These are phyloP conservation scores for Penstemon eatonii DNA, from an alignment of 257 asterid genomes.

Conservation along the genomic window DNA sequence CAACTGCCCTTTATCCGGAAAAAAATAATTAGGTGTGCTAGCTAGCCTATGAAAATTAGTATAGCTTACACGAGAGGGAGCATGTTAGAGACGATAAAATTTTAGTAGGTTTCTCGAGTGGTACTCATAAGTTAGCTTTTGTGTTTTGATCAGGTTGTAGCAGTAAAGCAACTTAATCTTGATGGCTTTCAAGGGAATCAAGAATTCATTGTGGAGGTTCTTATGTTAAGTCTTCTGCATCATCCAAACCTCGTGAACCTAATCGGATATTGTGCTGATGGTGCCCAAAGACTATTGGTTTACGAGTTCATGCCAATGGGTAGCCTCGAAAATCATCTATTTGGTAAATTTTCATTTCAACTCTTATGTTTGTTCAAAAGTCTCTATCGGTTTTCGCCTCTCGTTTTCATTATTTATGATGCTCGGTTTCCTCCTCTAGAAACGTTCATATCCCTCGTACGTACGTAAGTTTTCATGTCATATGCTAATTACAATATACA, in stretches of 20 bases:
- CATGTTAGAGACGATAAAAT: no score
- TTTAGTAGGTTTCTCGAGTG: background rate
- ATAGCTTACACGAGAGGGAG: no score
- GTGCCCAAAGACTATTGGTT: slow-evolving; percentile 86
- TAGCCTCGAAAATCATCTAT: slow-evolving; percentile 84
- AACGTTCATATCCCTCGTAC: background rate
- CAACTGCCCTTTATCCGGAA: no score
- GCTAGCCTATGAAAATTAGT: no score
- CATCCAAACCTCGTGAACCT: slow-evolving; percentile 84
- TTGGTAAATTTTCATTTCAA: slow-evolving; percentile 48
- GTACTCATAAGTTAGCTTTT: slow-evolving; percentile 10
- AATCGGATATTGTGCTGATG: slow-evolving; percentile 85
- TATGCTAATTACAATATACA: background rate
- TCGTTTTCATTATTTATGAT: background rate
- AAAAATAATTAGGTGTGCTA: no score
- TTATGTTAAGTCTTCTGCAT: slow-evolving; percentile 82
- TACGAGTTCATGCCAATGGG: slow-evolving; percentile 92
- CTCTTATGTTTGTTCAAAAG: background rate
- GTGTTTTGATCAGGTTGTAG: slow-evolving; percentile 48
- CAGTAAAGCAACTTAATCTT: slow-evolving; percentile 83
- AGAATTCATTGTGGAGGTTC: slow-evolving; percentile 88
- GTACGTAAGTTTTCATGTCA: background rate
- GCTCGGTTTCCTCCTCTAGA: background rate
- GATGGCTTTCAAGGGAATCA: slow-evolving; percentile 91
- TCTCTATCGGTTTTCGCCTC: no score